Evolutionary conservation across 2,329 filamentous ascomycete species (phyloP).

Genomic region (Huntiella decipiens): DNA sequence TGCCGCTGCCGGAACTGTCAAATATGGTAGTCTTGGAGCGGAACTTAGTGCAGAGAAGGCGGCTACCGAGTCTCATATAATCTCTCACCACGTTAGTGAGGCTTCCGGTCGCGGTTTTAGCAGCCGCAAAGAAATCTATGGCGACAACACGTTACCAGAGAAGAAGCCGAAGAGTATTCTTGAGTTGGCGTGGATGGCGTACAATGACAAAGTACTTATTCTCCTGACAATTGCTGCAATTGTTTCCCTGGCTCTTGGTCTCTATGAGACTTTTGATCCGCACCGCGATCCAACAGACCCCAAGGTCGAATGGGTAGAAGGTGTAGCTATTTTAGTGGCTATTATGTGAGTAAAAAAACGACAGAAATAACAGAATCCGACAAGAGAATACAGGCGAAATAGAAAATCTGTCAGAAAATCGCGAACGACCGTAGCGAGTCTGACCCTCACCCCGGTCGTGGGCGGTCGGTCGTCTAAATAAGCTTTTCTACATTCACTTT

Average conservation of each 20-base stretch:
- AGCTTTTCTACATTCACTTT: background rate
- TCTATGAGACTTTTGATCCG: constrained; percentile 43
- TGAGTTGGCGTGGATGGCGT: constrained; percentile 46
- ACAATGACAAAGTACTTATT: constrained; percentile 57
- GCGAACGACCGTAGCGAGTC: background rate
- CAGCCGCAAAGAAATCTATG: constrained; percentile 41
- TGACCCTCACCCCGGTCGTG: no score
- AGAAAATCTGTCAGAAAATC: background rate
- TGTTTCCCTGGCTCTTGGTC: constrained; percentile 47
- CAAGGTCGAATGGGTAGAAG: constrained; percentile 17
- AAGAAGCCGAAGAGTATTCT: constrained; percentile 41
- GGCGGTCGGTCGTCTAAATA: constrained; percentile 23
- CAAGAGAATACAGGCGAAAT: background rate
- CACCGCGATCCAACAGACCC: constrained; percentile 16
- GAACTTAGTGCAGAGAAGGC: background rate
- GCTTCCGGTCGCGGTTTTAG: constrained; percentile 15
- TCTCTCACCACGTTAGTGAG: background rate
- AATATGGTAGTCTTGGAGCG: constrained; percentile 5
- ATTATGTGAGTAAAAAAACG: constrained; percentile 11
- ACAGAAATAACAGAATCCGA: background rate
- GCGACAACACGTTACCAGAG: constrained; percentile 38
- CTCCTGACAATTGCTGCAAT: constrained; percentile 48
- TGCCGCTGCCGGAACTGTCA: constrained; percentile 5
- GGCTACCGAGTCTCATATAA: background rate
- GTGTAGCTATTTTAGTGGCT: constrained; percentile 12